These are phyloP conservation scores for Metschnikowia similis DNA, from an alignment of 805 yeast species.

Conservation along the genomic window DNA sequence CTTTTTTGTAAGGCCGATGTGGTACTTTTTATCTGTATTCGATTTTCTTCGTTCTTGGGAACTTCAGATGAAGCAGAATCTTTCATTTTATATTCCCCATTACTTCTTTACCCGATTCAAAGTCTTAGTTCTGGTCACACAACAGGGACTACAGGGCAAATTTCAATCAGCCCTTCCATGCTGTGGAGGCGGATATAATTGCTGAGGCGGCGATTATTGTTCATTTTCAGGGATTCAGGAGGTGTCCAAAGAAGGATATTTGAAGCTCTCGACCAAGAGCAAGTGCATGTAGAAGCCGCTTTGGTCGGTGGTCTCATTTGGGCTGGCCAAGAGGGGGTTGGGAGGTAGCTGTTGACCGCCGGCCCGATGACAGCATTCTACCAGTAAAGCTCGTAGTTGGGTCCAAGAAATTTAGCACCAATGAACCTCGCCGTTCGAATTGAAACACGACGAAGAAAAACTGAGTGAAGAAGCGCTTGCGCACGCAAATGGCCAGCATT, in stretches of 20 bases:
- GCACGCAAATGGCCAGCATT: slow-evolving; percentile 40
- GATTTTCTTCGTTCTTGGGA: too few species aligned
- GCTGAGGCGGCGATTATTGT: slow-evolving; percentile 31
- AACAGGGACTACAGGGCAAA: too few species aligned
- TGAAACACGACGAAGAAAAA: slow-evolving; percentile 39
- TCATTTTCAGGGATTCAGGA: slow-evolving; percentile 29
- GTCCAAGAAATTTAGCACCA: slow-evolving; percentile 49
- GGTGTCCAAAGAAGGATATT: slow-evolving; percentile 27
- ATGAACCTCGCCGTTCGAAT: slow-evolving; percentile 28
- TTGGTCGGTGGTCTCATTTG: slow-evolving; percentile 47
- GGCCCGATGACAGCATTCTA: slow-evolving; percentile 46
- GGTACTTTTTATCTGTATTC: too few species aligned
- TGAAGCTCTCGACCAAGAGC: slow-evolving; percentile 42
- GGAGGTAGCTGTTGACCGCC: slow-evolving; percentile 43
- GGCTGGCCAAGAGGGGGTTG: slow-evolving; percentile 47
- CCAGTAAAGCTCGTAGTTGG: slow-evolving; percentile 48
- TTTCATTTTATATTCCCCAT: too few species aligned
- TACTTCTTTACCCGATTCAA: too few species aligned
- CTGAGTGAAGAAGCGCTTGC: slow-evolving; percentile 42
- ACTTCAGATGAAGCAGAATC: too few species aligned
- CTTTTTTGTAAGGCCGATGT: too few species aligned
- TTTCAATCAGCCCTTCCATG: slow-evolving; percentile 16
- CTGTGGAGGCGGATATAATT: slow-evolving; percentile 31
- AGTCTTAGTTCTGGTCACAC: too few species aligned
- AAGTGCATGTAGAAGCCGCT: slow-evolving; percentile 49